Conservation (phyloP, 306 rosid species). For the Ziziphus jujuba region DNA sequence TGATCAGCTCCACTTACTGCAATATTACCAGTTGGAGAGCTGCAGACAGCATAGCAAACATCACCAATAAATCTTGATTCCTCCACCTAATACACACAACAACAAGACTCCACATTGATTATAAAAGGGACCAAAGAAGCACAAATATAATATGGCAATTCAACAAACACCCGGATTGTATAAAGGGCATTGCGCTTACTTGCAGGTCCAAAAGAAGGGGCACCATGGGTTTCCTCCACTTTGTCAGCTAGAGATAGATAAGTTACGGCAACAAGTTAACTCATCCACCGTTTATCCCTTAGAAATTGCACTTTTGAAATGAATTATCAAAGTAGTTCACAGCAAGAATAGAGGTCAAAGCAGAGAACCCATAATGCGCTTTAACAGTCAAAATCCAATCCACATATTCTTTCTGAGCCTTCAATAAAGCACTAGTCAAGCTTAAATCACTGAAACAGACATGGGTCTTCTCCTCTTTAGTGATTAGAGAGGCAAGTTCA, state of each 20-base stretch:
- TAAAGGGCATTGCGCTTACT: slow-evolving; percentile 32
- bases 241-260: slow-evolving; percentile 69
- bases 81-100: no score
- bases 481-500: slow-evolving; percentile 46
- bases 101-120: no score
- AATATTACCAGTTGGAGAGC: slow-evolving; percentile 72
- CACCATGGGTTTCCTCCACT: slow-evolving; percentile 63
- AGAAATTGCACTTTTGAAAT: slow-evolving; percentile 40
- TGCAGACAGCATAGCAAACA: slow-evolving; percentile 60
- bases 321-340: slow-evolving; percentile 74
- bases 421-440: slow-evolving; percentile 35
- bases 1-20: slow-evolving; percentile 90
- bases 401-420: no score
- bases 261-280: slow-evolving; percentile 57
- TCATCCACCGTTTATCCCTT: slow-evolving; percentile 63
- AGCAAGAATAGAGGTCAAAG: slow-evolving; percentile 59
- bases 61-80: slow-evolving; percentile 78
- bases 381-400: slow-evolving; percentile 62
- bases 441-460: slow-evolving; percentile 6
- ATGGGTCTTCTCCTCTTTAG: slow-evolving; percentile 53
- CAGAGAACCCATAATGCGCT: slow-evolving; percentile 42
- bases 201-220: slow-evolving; percentile 66
- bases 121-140: no score
- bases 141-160: slow-evolving; percentile 25
- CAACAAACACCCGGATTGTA: slow-evolving; percentile 43